Evolutionary conservation across 257 asterid species (phyloP), one percentile per base, ranked within the genome.

Genomic region (Ajuga chamaepitys): DNA sequence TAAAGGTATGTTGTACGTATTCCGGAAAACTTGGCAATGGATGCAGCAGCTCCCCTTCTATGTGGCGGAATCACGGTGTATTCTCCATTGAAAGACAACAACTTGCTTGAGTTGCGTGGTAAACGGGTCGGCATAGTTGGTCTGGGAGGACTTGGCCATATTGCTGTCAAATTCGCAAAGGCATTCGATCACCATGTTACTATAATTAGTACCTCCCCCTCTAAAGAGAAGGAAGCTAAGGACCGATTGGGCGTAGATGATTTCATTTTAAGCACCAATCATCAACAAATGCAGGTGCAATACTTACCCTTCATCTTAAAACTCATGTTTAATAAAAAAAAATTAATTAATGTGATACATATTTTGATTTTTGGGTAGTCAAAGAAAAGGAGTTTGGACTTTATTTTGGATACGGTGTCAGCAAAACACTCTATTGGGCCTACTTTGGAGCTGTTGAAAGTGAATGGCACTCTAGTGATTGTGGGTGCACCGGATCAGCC

Each of bases 401-500:
- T 91, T 64, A 81, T 88, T 42, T 60, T 91, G 78, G 87, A 88
- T 40, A 88, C 97, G 0, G 89, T 88, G 0, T 72, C 97, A 1
- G 97, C 91, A 1, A 56, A 80, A n/a, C 97, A 91, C 76, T 82
- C 96, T 0, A 75, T 91, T 62, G 97, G 97, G 1, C 88, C 88
- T 0, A 41, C 16, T 22, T 70, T 91, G 0, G 95, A 88, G 72
- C 59, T 91, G 57, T 63, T 91, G 72, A 88, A 88, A 66, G 88
- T 84, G 67, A 88, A 77, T 7, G 98, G 98, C 2, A 88, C 96
- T 6, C 58, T 91, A n/a, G 88, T 75, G 18, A 47, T 91, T 34
- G 95, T 86, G 37, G 98, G 96, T 13, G 95, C 95, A 56, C 98
- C 98, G 0, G 94, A 85, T 8, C 80, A 81, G 82, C 98, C 98